Conservation (phyloP, 1,284 basidiomycete species). For the Pseudozyma sp. region DNA sequence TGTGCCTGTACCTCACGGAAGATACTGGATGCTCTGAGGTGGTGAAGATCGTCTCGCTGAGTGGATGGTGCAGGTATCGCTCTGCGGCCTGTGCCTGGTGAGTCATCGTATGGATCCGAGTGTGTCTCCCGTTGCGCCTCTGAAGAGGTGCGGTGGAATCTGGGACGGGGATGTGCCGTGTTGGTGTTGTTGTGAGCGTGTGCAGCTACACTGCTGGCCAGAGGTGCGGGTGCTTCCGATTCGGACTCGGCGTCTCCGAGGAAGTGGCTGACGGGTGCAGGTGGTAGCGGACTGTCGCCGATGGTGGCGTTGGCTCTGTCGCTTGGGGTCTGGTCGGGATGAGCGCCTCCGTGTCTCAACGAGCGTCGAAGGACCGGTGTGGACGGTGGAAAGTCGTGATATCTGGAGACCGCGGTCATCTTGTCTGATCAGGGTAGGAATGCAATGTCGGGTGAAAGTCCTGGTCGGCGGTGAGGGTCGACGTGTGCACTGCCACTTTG, state of each 20-base stretch:
- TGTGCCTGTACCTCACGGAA: conserved; percentile 31
- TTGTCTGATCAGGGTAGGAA: neutral
- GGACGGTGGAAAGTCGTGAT: conserved; percentile 29
- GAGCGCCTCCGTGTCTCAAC: conserved; percentile 21
- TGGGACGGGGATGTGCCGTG: conserved; percentile 6
- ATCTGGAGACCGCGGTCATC: conserved; percentile 45
- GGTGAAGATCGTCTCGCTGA: conserved; percentile 33
- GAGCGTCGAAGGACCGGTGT: conserved; percentile 42
- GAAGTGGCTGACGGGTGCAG: conserved; percentile 51
- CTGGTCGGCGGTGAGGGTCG: neutral
- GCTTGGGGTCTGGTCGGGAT: conserved; percentile 35
- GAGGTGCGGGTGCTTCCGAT: conserved; percentile 8
- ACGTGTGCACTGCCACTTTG: no score
- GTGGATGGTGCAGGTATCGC: conserved; percentile 25
- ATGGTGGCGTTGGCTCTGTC: conserved; percentile 46
- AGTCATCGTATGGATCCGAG: conserved; percentile 45
- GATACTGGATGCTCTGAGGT: conserved; percentile 32
- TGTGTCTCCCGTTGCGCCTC: conserved; percentile 26
- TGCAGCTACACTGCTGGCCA: neutral
- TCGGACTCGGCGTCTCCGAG: conserved; percentile 44
- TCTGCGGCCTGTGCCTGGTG: conserved; percentile 41
- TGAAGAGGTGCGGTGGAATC: conserved; percentile 27
- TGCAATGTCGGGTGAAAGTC: no score
- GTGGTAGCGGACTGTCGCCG: conserved; percentile 45
- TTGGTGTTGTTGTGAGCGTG: conserved; percentile 7